Conservation (phyloP, 208 protist species). For the Strigomonas galati region DNA sequence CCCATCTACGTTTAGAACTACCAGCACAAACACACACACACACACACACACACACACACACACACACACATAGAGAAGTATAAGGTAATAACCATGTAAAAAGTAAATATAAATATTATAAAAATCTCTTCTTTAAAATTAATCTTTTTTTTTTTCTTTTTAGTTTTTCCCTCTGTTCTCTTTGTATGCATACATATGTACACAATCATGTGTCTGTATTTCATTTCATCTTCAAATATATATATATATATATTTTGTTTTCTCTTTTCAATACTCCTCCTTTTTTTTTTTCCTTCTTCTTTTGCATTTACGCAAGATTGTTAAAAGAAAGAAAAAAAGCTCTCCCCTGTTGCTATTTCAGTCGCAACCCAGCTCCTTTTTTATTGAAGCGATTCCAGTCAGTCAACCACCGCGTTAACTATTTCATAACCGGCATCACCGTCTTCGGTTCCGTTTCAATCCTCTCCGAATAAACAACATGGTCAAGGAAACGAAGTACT, state of each 20-base stretch:
- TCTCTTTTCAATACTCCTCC: background rate
- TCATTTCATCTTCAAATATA: background rate
- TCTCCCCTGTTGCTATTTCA: background rate
- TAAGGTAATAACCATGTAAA: constrained; percentile 8
- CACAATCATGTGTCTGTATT: background rate
- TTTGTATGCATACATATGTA: background rate
- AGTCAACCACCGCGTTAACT: no score
- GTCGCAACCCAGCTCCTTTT: no score
- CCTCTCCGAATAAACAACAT: constrained; percentile 33
- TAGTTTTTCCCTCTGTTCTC: background rate
- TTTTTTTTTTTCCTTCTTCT: constrained; percentile 14
- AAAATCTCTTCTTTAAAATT: constrained; percentile 3
- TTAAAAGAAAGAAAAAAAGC: constrained; percentile 1
- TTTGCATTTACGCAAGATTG: background rate
- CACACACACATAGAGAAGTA: constrained; percentile 8
- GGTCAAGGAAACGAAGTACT: constrained; percentile 91
- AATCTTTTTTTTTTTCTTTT: background rate
- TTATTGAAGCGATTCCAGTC: no score
- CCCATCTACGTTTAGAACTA: background rate
- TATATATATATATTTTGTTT: background rate
- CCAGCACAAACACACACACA: constrained; percentile 4
- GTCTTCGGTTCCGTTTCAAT: constrained; percentile 5
- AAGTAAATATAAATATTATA: background rate
- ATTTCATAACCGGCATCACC: background rate
- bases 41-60: constrained; percentile 4